These are phyloP conservation scores for Komagataella ulmi DNA, from an alignment of 805 yeast genomes.

Conservation along the genomic window DNA sequence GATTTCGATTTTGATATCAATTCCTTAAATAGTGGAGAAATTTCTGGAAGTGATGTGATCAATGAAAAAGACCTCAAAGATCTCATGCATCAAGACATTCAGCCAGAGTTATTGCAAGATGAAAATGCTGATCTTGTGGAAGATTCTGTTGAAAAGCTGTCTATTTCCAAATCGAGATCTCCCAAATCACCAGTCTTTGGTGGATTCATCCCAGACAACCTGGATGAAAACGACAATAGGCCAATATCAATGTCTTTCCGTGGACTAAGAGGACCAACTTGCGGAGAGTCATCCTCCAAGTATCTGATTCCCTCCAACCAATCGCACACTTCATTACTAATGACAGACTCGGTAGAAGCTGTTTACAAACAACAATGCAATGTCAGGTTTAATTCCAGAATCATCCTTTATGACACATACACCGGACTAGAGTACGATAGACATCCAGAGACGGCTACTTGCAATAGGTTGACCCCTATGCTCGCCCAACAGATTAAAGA, in stretches of 20 bases:
- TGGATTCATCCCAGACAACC: not conserved
- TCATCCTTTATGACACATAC: slow-evolving; percentile 77
- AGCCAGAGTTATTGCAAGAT: not conserved
- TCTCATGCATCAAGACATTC: not conserved
- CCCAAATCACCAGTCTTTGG: not conserved
- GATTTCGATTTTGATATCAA: not conserved
- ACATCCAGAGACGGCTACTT: slow-evolving; percentile 85
- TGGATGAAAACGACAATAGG: not conserved
- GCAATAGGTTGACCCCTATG: slow-evolving; percentile 79
- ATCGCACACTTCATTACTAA: slow-evolving; percentile 14
- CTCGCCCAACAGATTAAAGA: slow-evolving; percentile 78
- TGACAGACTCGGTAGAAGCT: slow-evolving; percentile 6
- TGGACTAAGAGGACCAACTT: slow-evolving; percentile 48
- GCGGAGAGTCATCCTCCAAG: slow-evolving; percentile 18
- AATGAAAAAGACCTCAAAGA: not conserved
- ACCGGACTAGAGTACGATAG: slow-evolving; percentile 80
- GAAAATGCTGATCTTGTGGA: not conserved
- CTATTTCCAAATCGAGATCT: not conserved
- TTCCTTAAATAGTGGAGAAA: not conserved
- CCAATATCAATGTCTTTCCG: slow-evolving; percentile 35
- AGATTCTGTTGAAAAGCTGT: not conserved
- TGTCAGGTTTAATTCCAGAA: slow-evolving; percentile 61
- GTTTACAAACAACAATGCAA: slow-evolving; percentile 3
- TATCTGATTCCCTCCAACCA: slow-evolving; percentile 13
- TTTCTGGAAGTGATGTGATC: not conserved